Evolutionary conservation across 768 basidiomycete genomes (phyloP).

Genomic region (Boletus edulis): DNA sequence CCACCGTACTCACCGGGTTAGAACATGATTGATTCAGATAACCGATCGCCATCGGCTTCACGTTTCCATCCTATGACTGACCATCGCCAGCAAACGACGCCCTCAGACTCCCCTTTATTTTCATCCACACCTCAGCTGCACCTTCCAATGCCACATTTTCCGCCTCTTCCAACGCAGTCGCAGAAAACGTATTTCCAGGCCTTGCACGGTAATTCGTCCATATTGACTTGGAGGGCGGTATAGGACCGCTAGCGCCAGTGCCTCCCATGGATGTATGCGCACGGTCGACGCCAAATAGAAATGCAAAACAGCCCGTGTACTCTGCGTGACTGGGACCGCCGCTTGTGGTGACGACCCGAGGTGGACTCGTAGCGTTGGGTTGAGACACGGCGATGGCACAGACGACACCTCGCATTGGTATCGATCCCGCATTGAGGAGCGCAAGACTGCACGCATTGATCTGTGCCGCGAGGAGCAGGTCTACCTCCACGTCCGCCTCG

Average conservation of each 20-base stretch:
- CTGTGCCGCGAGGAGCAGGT: conserved; percentile 55
- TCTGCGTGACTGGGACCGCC: conserved; percentile 24
- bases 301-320: conserved; percentile 68
- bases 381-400: conserved; percentile 63
- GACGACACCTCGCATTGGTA: conserved; percentile 74
- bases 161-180: conserved; percentile 42
- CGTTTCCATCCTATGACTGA: conserved; percentile 32
- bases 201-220: conserved; percentile 23
- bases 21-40: too few species aligned
- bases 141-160: conserved; percentile 47
- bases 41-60: conserved; percentile 6
- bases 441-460: conserved; percentile 73
- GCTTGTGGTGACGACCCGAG: conserved; percentile 47
- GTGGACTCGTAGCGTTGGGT: conserved; percentile 6
- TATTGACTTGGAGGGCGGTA: conserved; percentile 28
- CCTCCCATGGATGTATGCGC: background rate
- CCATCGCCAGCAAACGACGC: conserved; percentile 22
- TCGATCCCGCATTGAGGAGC: conserved; percentile 63
- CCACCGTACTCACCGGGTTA: too few species aligned
- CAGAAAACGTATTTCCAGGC: conserved; percentile 33
- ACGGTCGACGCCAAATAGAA: conserved; percentile 41
- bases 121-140: conserved; percentile 45
- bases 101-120: conserved; percentile 44
- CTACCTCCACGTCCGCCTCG: conserved; percentile 8
- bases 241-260: background rate